Evolutionary conservation across 169 alveolate genomes (phyloP), one percentile per base, ranked within the genome.

Genomic region (Babesia sp.): DNA sequence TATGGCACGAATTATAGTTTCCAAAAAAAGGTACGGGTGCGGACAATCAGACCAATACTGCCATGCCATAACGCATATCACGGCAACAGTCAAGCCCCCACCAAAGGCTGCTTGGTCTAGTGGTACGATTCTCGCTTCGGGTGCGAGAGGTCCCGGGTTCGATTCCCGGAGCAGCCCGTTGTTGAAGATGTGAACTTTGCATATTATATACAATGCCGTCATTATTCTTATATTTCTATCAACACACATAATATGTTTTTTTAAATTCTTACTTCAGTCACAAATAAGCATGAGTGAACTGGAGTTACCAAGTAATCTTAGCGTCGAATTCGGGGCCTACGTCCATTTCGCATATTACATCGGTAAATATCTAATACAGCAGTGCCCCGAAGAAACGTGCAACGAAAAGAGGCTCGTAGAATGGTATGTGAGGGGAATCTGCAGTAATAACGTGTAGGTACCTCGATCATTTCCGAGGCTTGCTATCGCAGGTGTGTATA

Each of bases 111-210:
- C 93, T 90, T 90, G 92, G 98, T 94, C 98, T 95, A 95, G 98
- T 94, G 98, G 98, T 94, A 95, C 93, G 98, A 95, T 95, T 94
- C 98, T 94, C 98, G 97, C 98, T 94, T 94, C 94, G 98, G 98
- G 98, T 94, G 98, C 98, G 97, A 94, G 98, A 94, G 98, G 97
- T 94, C 98, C 97, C 98, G 98, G 97, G 98, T 95, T 94, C 98
- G 93, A 94, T 93, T 95, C 98, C 97, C 98, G 97, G 98, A 92
- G 91, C 95, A 90, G 96, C 97, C 97, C 97, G 58, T 71, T 72
- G 58, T 46, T 50, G 36, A 46, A 29, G 63, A 31, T 3, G 39
- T 8, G 48, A n/a, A 18, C 20, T 11, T 12, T 5, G 5, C 8
- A 14, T 55, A 20, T 48, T 12, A 18, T 48, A 18, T 48, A 18